Percentiles rank a stretch among this genome's conserved stretches.
phyloP scores from a whole-genome alignment of 805 yeast genomes.

The Wickerhamiella vanderwaltii region DNA sequence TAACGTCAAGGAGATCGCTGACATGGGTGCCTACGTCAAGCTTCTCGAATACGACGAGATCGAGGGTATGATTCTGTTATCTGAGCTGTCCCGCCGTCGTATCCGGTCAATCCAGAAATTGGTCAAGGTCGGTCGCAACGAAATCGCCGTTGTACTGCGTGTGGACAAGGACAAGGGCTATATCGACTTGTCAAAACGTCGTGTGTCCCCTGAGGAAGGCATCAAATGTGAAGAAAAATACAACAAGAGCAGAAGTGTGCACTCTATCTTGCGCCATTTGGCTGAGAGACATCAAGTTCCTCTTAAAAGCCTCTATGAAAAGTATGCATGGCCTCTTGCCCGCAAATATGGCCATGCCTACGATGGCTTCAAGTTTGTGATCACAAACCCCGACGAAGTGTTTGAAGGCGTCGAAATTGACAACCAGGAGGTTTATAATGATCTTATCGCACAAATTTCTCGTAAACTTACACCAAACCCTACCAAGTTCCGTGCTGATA shows the following conservation, averaged over 20 bases:
- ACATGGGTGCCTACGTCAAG: constrained; percentile 97
- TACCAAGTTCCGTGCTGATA: constrained; percentile 94
- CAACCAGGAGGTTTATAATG: constrained; percentile 61
- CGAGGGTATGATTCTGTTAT: constrained; percentile 94
- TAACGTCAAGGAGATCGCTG: constrained; percentile 81
- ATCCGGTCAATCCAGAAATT: constrained; percentile 94
- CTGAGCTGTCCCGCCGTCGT: constrained; percentile 96
- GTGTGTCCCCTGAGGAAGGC: constrained; percentile 96
- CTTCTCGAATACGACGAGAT: constrained; percentile 93
- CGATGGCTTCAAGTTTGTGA: constrained; percentile 92
- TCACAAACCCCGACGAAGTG: constrained; percentile 73
- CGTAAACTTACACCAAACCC: constrained; percentile 97
- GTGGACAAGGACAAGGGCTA: constrained; percentile 98
- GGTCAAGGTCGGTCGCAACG: constrained; percentile 96
- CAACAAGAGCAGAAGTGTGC: constrained; percentile 93
- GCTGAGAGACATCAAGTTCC: constrained; percentile 91
- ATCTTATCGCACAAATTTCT: constrained; percentile 74
- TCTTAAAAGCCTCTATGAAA: constrained; percentile 71
- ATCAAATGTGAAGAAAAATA: constrained; percentile 95
- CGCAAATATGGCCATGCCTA: constrained; percentile 92
- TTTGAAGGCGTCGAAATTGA: constrained; percentile 67
- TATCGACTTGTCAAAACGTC: constrained; percentile 92
- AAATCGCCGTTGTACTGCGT: constrained; percentile 93
- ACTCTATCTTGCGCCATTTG: constrained; percentile 95
- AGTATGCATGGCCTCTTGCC: constrained; percentile 95